Percentiles rank a stretch among this genome's conserved stretches.
phyloP scores from a whole-genome alignment of 495 filamentous ascomycete genomes.

The Daldinia decipiens region DNA sequence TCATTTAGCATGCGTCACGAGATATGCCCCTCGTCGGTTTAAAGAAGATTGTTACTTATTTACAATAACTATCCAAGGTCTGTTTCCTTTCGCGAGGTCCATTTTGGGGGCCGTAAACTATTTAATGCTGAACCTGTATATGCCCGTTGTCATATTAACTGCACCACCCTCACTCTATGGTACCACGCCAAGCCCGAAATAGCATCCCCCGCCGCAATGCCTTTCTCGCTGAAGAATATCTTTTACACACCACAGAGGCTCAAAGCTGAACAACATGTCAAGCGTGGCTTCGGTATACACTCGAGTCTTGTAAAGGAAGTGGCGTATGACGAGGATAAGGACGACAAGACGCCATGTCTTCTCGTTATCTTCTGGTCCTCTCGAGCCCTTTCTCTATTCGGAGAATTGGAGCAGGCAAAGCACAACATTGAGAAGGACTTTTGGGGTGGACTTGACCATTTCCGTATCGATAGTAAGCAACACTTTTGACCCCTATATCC shows the following conservation, averaged over 20 bases:
- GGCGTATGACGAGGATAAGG: slow-evolving; percentile 25
- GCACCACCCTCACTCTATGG: not conserved
- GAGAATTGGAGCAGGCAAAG: slow-evolving; percentile 3
- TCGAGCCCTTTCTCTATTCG: not conserved
- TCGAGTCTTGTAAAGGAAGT: slow-evolving; percentile 7
- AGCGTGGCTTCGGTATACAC: not conserved
- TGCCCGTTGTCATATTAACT: not conserved
- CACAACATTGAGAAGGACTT: slow-evolving; percentile 15
- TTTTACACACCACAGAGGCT: slow-evolving; percentile 13
- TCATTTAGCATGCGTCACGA: not conserved
- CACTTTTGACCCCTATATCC: not conserved
- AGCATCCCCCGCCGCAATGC: slow-evolving; percentile 7
- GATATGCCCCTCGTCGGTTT: not conserved
- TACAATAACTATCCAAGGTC: not conserved
- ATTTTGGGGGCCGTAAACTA: not conserved
- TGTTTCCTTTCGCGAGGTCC: not conserved
- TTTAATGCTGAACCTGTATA: not conserved
- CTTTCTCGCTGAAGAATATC: slow-evolving; percentile 19
- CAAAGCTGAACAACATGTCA: slow-evolving; percentile 6
- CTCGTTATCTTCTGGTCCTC: slow-evolving; percentile 16
- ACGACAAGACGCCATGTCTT: slow-evolving; percentile 33
- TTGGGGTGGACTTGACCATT: not conserved
- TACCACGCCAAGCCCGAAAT: not conserved
- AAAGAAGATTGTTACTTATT: not conserved
- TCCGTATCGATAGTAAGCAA: slow-evolving; percentile 29